Percentiles rank a stretch among this genome's conserved stretches.
Evolutionary conservation across 2,329 filamentous ascomycete species (phyloP).

Genomic region (Cercospora citrullina): DNA sequence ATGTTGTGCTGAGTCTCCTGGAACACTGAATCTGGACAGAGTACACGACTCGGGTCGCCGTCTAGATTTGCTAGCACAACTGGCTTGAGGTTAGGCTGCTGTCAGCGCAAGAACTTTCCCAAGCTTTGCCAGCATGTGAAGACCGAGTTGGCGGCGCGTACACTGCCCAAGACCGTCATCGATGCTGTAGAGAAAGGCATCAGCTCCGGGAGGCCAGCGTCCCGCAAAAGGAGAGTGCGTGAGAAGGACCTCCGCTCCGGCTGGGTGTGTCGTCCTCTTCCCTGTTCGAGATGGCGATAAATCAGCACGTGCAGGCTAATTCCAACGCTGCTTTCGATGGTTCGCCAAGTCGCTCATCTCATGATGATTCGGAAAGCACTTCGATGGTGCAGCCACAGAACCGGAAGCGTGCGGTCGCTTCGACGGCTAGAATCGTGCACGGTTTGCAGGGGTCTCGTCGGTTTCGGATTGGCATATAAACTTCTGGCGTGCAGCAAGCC

Average conservation of each 20-base stretch:
- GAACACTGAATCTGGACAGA: background rate
- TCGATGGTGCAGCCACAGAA: background rate
- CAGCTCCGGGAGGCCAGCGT: background rate
- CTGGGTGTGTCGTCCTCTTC: background rate
- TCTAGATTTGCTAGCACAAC: background rate
- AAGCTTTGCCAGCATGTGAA: background rate
- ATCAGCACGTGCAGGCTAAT: background rate
- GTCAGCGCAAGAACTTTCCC: background rate
- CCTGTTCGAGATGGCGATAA: background rate
- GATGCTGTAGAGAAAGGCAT: background rate
- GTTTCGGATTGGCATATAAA: background rate
- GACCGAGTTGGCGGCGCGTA: background rate
- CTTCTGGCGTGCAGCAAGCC: conserved; percentile 1
- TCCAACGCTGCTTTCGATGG: background rate
- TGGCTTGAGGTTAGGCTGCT: background rate
- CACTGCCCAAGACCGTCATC: background rate
- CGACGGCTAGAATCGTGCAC: background rate
- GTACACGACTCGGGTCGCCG: background rate
- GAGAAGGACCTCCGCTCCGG: background rate
- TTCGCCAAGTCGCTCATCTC: background rate
- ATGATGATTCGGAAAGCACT: background rate
- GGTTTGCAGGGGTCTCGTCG: background rate
- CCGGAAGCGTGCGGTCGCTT: background rate
- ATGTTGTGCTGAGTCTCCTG: background rate
- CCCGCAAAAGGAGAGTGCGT: background rate